Base-by-base conservation (phyloP, 805 yeast species). In the Ogataea haglerorum region DNA sequence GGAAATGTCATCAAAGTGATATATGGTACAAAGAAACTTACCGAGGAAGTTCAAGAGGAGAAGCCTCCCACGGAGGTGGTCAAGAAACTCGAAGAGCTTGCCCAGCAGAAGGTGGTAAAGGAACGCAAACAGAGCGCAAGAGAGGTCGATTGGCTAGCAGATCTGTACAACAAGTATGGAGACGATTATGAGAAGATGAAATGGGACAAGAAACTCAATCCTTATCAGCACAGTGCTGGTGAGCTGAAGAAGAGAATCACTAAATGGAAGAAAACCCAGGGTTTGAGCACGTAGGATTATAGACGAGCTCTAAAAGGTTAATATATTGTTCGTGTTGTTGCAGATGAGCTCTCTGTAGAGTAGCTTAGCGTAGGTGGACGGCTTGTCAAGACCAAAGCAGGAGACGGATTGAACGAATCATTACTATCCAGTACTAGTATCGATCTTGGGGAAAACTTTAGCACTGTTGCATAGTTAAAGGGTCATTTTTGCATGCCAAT, bases 151-250 rank as follows among this genome's bases (percentile, higher is more conserved):
- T 88, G 96, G 95, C 61, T 86, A 30, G 64, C 60, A 34, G 63
- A 63, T 17, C 68, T 93, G 28, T 72, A 80, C 45, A 77, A 76
- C 15, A 88, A 87, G 60, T 80, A 93, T 57, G 96, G 96, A 13
- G 95, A 88, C 50, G 83, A 93, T 60, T 89, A 80, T 59, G 82
- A 75, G 34, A 85, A 81, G 53, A 93, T 93, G 99, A 83, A 79
- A 60, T 85, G 95, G 85, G 99, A 93, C 62, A 77, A 76, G 64
- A 85, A 85, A 61, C 70, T 90, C 47, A 91, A 91, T 61, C 75
- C 82, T 2, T 76, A 73, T 63, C 97, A 90, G 66, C 88, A 85
- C 61, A 74, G 85, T 46, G 81, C 80, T n/a, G 95, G 95, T 19
- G 95, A 88, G 54, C 67, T 91, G 52, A 82, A 74, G 63, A 78